Percentiles rank a stretch among this genome's conserved stretches.
These are phyloP conservation scores for Chaetomium fimeti DNA, from an alignment of 495 filamentous ascomycete genomes.

Conservation along the genomic window DNA sequence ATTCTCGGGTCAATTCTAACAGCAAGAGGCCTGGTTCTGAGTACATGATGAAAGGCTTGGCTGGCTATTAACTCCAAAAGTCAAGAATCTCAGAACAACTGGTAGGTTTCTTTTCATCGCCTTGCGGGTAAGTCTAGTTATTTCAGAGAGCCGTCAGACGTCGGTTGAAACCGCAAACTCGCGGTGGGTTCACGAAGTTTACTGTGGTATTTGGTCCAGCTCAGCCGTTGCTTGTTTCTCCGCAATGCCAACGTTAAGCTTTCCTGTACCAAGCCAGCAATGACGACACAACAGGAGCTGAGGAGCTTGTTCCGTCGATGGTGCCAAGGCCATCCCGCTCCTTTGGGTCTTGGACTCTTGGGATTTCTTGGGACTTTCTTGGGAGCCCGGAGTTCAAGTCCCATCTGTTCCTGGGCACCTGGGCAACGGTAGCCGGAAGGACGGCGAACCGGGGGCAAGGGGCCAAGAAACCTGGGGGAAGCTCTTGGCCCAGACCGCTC, in stretches of 20 bases:
- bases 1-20: too few species aligned
- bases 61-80: too few species aligned
- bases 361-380: constrained; percentile 1
- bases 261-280: background rate
- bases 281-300: constrained; percentile 3
- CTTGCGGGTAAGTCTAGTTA: too few species aligned
- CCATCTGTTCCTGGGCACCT: background rate
- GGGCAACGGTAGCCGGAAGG: background rate
- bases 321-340: constrained; percentile 2
- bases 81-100: too few species aligned
- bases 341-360: background rate
- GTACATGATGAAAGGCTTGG: too few species aligned
- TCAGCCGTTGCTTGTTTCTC: background rate
- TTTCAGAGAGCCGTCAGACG: too few species aligned
- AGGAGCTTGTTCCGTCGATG: background rate
- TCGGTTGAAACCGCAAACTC: too few species aligned
- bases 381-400: background rate
- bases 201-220: too few species aligned
- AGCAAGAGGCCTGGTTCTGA: too few species aligned
- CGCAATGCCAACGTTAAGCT: background rate
- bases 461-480: constrained; percentile 13
- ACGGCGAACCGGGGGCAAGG: background rate
- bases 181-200: too few species aligned
- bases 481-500: background rate
- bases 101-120: too few species aligned